Evolutionary conservation across 2,329 filamentous ascomycete species (phyloP).

Genomic region (Dothidotthia symphoricarpi): DNA sequence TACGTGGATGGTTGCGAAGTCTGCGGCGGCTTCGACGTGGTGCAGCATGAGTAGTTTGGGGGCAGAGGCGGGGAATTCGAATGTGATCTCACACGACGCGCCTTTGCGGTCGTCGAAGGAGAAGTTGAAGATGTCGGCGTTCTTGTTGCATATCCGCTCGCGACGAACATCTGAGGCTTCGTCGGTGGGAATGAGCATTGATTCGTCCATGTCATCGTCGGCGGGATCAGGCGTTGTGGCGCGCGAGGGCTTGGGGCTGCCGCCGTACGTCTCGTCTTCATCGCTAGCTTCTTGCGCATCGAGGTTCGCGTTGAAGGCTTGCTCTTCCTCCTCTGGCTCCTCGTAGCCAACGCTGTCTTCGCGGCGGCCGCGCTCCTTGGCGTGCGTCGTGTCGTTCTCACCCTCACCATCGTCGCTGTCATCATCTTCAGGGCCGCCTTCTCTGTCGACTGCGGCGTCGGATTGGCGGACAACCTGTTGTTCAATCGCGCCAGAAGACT

Average conservation of each 20-base stretch:
- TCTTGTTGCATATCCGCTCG: constrained; percentile 45
- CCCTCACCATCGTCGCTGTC: constrained; percentile 67
- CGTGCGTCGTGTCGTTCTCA: constrained; percentile 59
- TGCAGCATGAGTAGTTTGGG: constrained; percentile 93
- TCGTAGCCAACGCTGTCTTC: constrained; percentile 84
- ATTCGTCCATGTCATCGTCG: constrained; percentile 25
- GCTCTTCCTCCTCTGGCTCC: constrained; percentile 88
- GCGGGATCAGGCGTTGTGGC: constrained; percentile 33
- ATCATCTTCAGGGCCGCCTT: constrained; percentile 64
- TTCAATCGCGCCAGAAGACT: constrained; percentile 56
- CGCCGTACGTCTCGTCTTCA: constrained; percentile 55
- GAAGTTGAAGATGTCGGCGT: constrained; percentile 70
- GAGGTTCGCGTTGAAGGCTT: constrained; percentile 66
- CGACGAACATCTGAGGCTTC: constrained; percentile 32
- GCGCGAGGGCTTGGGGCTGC: constrained; percentile 44
- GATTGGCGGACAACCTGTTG: constrained; percentile 50
- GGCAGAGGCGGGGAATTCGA: constrained; percentile 75
- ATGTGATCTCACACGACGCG: constrained; percentile 73
- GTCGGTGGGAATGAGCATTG: constrained; percentile 24
- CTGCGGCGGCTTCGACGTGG: constrained; percentile 78
- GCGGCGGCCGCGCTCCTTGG: constrained; percentile 73
- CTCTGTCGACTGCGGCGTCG: constrained; percentile 37
- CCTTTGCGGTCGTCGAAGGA: constrained; percentile 73
- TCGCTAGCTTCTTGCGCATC: constrained; percentile 55
- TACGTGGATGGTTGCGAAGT: constrained; percentile 79